phyloP scores from a whole-genome alignment of 345 rosid species.

The Pelargonium nanum region DNA sequence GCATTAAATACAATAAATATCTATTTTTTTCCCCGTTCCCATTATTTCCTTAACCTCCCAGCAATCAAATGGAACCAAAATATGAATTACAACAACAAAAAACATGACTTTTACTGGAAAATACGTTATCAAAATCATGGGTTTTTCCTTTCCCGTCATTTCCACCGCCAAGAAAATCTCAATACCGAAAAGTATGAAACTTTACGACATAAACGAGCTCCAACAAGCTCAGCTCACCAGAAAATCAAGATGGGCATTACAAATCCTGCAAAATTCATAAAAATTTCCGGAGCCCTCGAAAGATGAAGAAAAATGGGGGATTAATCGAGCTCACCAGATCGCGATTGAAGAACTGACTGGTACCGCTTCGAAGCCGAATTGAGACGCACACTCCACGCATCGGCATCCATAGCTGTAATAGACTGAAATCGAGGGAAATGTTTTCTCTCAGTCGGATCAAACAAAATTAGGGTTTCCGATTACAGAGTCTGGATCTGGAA shows the following conservation, averaged over 20 bases:
- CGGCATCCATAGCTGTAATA: constrained; percentile 50
- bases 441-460: neutral
- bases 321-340: constrained; percentile 59
- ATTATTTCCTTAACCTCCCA: neutral
- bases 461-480: neutral
- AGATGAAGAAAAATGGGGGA: neutral
- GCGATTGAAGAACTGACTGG: constrained; percentile 75
- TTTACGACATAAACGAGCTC: neutral
- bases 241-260: too few species aligned
- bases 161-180: neutral
- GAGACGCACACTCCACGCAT: constrained; percentile 82
- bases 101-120: too few species aligned
- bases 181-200: neutral
- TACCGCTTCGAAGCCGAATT: constrained; percentile 76
- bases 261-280: neutral
- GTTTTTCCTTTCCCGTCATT: neutral
- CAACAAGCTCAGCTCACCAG: neutral
- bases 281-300: constrained; percentile 2
- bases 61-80: neutral
- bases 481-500: neutral
- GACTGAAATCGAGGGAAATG: neutral
- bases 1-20: neutral
- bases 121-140: too few species aligned
- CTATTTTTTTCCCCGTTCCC: neutral
- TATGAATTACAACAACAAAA: neutral